phyloP scores from a whole-genome alignment of 768 basidiomycete species.

The Brasilioporus rufonigricans region DNA sequence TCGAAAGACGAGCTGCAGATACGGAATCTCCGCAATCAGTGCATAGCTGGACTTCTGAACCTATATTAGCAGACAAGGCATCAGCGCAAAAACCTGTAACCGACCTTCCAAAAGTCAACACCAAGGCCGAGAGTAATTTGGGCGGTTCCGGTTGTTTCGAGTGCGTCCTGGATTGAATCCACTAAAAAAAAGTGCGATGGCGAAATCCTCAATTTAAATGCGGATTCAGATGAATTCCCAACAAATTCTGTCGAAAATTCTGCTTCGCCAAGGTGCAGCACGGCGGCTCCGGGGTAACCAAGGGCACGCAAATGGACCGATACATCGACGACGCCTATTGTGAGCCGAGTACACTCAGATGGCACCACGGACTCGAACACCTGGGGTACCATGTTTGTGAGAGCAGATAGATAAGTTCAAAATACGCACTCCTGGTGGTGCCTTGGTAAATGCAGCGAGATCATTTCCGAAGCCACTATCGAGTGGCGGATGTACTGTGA shows the following conservation, averaged over 20 bases:
- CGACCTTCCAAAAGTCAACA: conserved; percentile 65
- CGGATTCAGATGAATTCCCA: conserved; percentile 58
- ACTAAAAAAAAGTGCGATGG: conserved; percentile 51
- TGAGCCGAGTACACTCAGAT: conserved; percentile 75
- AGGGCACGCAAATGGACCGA: conserved; percentile 62
- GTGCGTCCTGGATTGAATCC: conserved; percentile 47
- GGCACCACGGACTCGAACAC: conserved; percentile 94
- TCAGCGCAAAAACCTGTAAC: conserved; percentile 16
- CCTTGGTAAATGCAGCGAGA: conserved; percentile 62
- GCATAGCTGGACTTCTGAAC: conserved; percentile 65
- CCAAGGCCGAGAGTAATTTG: conserved; percentile 32
- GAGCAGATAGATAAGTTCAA: not conserved
- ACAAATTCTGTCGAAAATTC: conserved; percentile 73
- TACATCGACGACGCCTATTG: conserved; percentile 62
- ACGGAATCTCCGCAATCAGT: conserved; percentile 55
- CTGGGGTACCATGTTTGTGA: conserved; percentile 33
- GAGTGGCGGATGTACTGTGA: conserved; percentile 60
- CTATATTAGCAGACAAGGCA: not conserved
- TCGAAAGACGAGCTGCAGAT: conserved; percentile 45
- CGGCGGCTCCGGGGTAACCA: conserved; percentile 60
- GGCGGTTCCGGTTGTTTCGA: conserved; percentile 16
- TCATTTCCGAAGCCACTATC: conserved; percentile 64
- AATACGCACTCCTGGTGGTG: conserved; percentile 80
- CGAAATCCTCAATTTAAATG: conserved; percentile 48
- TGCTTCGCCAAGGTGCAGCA: conserved; percentile 61